phyloP scores from a whole-genome alignment of 305 asterid species.

The Solanum chacoense region DNA sequence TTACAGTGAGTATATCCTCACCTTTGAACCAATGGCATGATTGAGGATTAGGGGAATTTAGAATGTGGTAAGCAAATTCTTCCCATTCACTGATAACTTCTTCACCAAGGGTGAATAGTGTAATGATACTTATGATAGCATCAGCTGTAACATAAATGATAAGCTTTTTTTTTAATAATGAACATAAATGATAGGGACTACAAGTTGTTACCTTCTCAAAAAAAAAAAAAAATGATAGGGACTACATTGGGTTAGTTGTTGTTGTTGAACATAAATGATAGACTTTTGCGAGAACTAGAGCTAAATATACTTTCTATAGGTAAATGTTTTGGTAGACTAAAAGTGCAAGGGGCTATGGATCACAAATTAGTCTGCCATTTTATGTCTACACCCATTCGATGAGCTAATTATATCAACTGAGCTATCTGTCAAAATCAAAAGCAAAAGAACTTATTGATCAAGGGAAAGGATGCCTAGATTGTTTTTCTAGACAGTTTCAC shows the following conservation, averaged over 20 bases:
- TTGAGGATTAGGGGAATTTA: not conserved
- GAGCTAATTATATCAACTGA: not conserved
- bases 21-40: not conserved
- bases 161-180: not conserved
- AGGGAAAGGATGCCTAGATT: not conserved
- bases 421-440: not conserved
- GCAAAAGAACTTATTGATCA: not conserved
- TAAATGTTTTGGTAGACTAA: not conserved
- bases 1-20: not conserved
- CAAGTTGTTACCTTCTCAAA: too few species aligned
- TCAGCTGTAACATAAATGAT: not conserved
- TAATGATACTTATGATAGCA: not conserved
- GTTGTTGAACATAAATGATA: not conserved
- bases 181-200: not conserved
- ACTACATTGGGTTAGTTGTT: not conserved
- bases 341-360: not conserved
- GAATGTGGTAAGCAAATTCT: not conserved
- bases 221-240: not conserved
- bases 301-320: not conserved
- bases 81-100: not conserved
- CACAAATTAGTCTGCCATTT: not conserved
- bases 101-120: not conserved
- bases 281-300: not conserved
- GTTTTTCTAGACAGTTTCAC: not conserved
- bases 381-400: not conserved